A percentile compares a stretch with the other conserved stretches of the same genome.
Evolutionary conservation across 2,329 filamentous ascomycete species (phyloP).

Genomic region (Curvularia hawaiiensis): DNA sequence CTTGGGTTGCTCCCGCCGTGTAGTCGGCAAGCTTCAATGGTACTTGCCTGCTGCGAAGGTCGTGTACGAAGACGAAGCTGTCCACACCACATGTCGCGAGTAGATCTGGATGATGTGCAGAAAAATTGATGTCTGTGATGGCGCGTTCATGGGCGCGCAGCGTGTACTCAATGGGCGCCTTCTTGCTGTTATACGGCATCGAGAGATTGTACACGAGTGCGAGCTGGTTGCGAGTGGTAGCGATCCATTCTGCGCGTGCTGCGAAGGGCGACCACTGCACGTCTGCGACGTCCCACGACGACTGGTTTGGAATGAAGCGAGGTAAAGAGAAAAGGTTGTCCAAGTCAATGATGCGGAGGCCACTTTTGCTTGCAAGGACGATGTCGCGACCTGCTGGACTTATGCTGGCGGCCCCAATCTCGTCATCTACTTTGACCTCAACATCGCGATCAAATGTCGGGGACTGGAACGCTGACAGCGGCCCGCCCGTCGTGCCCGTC

Average conservation of each 20-base stretch:
- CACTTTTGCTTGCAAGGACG: conserved; percentile 82
- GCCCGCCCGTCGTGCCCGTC: conserved; percentile 33
- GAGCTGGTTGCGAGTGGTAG: conserved; percentile 92
- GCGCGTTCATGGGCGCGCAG: conserved; percentile 84
- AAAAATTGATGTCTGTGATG: conserved; percentile 97
- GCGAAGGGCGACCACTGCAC: conserved; percentile 98
- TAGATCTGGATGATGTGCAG: conserved; percentile 86
- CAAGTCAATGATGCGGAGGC: conserved; percentile 88
- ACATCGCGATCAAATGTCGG: conserved; percentile 86
- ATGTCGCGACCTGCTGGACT: conserved; percentile 90
- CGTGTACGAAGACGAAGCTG: conserved; percentile 92
- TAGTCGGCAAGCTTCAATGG: conserved; percentile 75
- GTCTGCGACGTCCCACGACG: conserved; percentile 94
- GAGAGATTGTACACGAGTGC: conserved; percentile 91
- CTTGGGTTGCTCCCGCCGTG: conserved; percentile 91
- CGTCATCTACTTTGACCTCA: conserved; percentile 78
- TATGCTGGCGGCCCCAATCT: conserved; percentile 87
- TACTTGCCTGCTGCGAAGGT: conserved; percentile 64
- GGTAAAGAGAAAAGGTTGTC: conserved; percentile 89
- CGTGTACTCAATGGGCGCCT: conserved; percentile 86
- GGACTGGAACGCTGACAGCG: conserved; percentile 73
- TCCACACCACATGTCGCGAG: conserved; percentile 91
- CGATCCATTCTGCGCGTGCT: conserved; percentile 87
- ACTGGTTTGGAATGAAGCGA: conserved; percentile 81
- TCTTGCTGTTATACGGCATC: conserved; percentile 56